Conservation (phyloP, 768 basidiomycete species). For the Lepiota brunneoincarnata region DNA sequence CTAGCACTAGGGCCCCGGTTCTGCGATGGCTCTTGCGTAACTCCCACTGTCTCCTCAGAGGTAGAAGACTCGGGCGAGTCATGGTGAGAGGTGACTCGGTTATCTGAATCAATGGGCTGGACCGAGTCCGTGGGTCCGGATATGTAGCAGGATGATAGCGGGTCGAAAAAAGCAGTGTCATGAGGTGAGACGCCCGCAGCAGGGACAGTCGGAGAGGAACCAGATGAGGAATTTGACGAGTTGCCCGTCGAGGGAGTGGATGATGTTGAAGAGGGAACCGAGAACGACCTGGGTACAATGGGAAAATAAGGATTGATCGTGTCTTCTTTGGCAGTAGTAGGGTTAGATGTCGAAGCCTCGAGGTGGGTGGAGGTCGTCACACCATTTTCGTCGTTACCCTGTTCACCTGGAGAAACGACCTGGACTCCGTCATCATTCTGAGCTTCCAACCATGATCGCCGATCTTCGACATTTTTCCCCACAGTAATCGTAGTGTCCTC, state of each 20-base stretch:
- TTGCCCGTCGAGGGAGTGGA: conserved; percentile 9
- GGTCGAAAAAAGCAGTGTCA: neutral
- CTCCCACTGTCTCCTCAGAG: neutral
- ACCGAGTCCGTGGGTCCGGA: too few relatives aligned
- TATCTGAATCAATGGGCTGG: neutral
- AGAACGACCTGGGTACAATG: conserved; percentile 22
- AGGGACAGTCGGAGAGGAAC: conserved; percentile 5
- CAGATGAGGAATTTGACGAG: conserved; percentile 6
- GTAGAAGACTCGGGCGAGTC: neutral
- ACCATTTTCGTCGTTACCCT: conserved; percentile 16
- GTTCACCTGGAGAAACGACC: conserved; percentile 15
- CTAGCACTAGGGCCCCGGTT: neutral
- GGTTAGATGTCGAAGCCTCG: conserved; percentile 9
- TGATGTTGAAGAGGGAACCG: conserved; percentile 13
- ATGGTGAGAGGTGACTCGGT: neutral
- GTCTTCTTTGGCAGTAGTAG: conserved; percentile 15
- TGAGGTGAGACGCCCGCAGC: neutral
- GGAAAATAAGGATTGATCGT: conserved; percentile 56
- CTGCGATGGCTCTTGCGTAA: neutral
- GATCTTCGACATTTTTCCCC: conserved; percentile 6
- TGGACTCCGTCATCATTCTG: conserved; percentile 16
- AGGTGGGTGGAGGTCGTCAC: conserved; percentile 11
- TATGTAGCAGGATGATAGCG: neutral
- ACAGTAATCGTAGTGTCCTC: conserved; percentile 21
- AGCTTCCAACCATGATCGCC: conserved; percentile 7